phyloP scores from a whole-genome alignment of 208 protist genomes.

The Trypanosoma avium region DNA sequence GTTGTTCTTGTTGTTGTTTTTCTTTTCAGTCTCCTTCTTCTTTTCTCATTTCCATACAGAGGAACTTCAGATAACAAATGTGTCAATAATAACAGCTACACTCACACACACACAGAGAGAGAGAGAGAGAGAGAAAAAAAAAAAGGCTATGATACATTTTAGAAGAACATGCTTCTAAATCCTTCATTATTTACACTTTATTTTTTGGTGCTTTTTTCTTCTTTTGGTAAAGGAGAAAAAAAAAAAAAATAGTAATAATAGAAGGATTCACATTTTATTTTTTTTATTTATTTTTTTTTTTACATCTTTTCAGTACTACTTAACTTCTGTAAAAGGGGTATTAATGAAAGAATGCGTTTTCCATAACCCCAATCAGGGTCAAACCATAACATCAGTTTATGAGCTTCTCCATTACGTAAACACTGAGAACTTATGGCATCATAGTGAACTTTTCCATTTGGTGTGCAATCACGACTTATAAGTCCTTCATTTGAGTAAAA shows the following conservation, averaged over 20 bases:
- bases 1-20: no score
- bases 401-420: constrained; percentile 25
- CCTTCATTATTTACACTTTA: no score
- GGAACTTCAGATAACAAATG: not conserved
- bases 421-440: constrained; percentile 33
- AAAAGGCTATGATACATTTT: not conserved
- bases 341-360: constrained; percentile 25
- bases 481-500: constrained; percentile 30
- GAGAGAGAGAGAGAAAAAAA: not conserved
- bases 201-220: not conserved
- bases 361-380: constrained; percentile 40
- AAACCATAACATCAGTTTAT: constrained; percentile 66
- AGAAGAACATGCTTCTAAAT: no score
- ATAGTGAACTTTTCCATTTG: constrained; percentile 36
- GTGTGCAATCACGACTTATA: constrained; percentile 45
- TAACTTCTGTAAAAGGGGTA: constrained; percentile 16
- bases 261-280: not conserved
- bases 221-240: not conserved
- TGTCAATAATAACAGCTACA: not conserved
- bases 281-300: constrained; percentile 16
- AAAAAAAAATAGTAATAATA: not conserved
- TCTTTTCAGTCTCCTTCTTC: not conserved
- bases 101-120: not conserved
- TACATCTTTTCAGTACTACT: constrained; percentile 16
- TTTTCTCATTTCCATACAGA: not conserved